Conservation (phyloP, 2,329 filamentous ascomycete species). For the Tricladium varicosporioides region DNA sequence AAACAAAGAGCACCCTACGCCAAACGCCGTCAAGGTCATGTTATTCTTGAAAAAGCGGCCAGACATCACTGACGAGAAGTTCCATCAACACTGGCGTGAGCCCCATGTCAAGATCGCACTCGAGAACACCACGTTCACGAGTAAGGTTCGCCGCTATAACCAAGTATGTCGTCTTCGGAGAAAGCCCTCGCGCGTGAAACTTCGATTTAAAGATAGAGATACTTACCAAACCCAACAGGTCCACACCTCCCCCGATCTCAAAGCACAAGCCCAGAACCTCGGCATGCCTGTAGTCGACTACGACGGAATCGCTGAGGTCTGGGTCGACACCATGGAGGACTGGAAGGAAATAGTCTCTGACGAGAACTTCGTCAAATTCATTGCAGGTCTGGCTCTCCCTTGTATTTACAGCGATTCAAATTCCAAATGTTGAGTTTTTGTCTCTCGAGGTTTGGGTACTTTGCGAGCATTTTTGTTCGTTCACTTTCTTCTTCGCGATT, state of each 20-base stretch:
- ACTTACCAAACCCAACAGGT: background rate
- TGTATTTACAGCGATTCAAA: background rate
- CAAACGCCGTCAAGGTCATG: background rate
- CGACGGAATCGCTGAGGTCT: constrained; percentile 13
- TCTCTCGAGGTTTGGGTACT: background rate
- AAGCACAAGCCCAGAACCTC: background rate
- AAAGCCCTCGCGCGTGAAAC: background rate
- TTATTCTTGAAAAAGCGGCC: background rate
- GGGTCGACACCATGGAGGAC: constrained; percentile 11
- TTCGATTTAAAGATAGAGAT: too few relatives aligned
- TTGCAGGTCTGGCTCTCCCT: background rate
- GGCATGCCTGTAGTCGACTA: constrained; percentile 8
- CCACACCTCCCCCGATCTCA: background rate
- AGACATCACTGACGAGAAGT: background rate
- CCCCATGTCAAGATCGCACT: background rate
- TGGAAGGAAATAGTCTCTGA: constrained; percentile 2
- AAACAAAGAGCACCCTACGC: background rate
- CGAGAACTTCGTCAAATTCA: background rate
- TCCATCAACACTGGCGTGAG: background rate
- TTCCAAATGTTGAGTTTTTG: background rate
- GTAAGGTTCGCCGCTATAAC: background rate
- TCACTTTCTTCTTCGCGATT: background rate
- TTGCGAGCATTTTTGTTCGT: too few relatives aligned
- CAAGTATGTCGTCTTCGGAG: background rate
- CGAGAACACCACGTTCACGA: background rate